phyloP scores from a whole-genome alignment of 1,139 yeast genomes.

The Scheffersomyces titani region DNA sequence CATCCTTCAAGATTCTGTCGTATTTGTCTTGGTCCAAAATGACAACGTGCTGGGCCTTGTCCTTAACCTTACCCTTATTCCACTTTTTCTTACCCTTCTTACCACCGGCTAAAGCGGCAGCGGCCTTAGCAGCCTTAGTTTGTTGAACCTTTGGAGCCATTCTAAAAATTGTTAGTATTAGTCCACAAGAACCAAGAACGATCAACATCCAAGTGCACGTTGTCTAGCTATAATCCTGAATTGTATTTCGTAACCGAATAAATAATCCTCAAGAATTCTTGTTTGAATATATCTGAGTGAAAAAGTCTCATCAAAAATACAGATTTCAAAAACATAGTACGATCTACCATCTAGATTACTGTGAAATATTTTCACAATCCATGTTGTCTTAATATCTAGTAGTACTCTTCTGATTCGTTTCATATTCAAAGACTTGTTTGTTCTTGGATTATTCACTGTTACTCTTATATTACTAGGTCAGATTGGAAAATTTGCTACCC shows the following conservation, averaged over 20 bases:
- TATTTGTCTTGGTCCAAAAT: slow-evolving; percentile 97
- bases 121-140: slow-evolving; percentile 99
- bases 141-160: slow-evolving; percentile 99
- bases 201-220: background rate
- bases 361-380: too few relatives aligned
- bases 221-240: background rate
- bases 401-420: background rate
- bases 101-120: slow-evolving; percentile 99
- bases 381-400: too few relatives aligned
- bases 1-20: slow-evolving; percentile 99
- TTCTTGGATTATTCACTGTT: background rate
- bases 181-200: background rate
- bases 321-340: too few relatives aligned
- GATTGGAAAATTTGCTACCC: background rate
- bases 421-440: background rate
- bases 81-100: slow-evolving; percentile 99
- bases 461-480: background rate
- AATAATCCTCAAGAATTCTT: too few relatives aligned
- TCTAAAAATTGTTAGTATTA: slow-evolving; percentile 44
- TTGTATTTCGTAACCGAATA: background rate
- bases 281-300: background rate
- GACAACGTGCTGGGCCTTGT: slow-evolving; percentile 98
- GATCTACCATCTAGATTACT: too few relatives aligned
- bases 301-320: too few relatives aligned
- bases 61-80: slow-evolving; percentile 99